These are phyloP conservation scores for Corrigiola litoralis DNA, from an alignment of 179 eudicot genomes.

Conservation along the genomic window DNA sequence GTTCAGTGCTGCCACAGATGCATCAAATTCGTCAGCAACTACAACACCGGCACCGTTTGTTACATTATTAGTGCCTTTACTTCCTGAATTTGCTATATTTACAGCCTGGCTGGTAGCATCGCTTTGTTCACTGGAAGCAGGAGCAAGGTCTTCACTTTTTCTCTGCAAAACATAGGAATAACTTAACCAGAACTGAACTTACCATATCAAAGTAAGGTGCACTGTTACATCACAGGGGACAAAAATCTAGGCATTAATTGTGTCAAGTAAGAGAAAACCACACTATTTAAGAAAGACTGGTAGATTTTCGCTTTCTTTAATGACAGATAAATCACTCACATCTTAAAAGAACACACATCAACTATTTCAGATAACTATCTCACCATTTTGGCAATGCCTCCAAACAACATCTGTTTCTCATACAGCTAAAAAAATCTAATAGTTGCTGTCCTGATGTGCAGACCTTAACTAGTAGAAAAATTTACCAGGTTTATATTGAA, in stretches of 20 bases:
- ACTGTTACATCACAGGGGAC: neutral
- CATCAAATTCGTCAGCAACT: constrained; percentile 49
- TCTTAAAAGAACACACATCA: no score
- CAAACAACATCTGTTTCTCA: neutral
- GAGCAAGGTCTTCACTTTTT: constrained; percentile 66
- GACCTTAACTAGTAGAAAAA: neutral
- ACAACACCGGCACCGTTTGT: constrained; percentile 33
- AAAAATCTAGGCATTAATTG: no score
- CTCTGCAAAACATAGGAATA: constrained; percentile 34
- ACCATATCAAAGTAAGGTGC: constrained; percentile 1
- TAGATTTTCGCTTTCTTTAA: no score
- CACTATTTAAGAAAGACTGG: no score
- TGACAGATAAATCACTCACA: no score
- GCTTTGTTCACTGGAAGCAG: constrained; percentile 54
- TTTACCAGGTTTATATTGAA: neutral
- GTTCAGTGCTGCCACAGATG: constrained; percentile 61
- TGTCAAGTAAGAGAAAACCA: no score
- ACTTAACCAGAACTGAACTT: constrained; percentile 13
- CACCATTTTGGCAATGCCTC: neutral
- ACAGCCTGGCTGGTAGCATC: constrained; percentile 41
- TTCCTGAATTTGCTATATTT: constrained; percentile 35
- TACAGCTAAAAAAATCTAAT: no score
- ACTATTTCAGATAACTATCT: neutral
- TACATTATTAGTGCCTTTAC: constrained; percentile 39
- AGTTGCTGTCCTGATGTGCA: neutral